Evolutionary conservation across 768 basidiomycete species (phyloP), one percentile per base, ranked within the genome.

Genomic region (Trametes villosa): DNA sequence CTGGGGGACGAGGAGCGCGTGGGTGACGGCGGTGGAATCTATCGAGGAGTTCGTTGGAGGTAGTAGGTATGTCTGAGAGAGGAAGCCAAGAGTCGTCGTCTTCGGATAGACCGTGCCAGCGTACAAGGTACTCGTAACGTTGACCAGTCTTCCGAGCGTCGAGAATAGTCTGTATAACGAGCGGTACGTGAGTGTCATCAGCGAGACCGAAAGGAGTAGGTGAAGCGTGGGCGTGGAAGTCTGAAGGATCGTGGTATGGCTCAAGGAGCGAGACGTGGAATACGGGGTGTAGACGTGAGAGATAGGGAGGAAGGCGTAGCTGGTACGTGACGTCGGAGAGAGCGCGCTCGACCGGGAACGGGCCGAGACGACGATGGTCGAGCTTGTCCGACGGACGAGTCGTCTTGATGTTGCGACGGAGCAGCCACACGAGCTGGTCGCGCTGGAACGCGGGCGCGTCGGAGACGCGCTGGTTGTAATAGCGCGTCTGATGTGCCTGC

Each of bases 311-410:
- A 13, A 34, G 33, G 33, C 33, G 33, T 34, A 34, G 33, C 8
- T 13, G 33, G 33, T 34, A 13, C n/a, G 33, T 7, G 13, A 34
- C 33, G 13, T 13, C 33, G 8, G 33, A 34, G 13, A 34, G 33
- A 13, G 33, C 33, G 33, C 33, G 33, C 33, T 34, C 33, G 33
- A 34, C 33, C 13, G 33, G 8, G 33, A 34, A 34, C 33, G 33
- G 33, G 33, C 34, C 31, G 31, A 45, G 60, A 20, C 47, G 34
- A 3, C 53, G 26, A 38, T 61, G 47, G 36, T 61, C 53, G 36
- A 81, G 76, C 63, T 81, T 81, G 33, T 67, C 52, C 3, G 76
- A 75, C 2, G 78, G 78, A 15, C 76, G 68, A 17, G 71, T 76
- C 8, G 78, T 79, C 22, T 69, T 70, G 64, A 44, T 44, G 12